A percentile compares a stretch with the other conserved stretches of the same genome.
These are phyloP conservation scores for Gnomoniopsis sp. DNA, from an alignment of 2,329 filamentous ascomycete species.

Conservation along the genomic window DNA sequence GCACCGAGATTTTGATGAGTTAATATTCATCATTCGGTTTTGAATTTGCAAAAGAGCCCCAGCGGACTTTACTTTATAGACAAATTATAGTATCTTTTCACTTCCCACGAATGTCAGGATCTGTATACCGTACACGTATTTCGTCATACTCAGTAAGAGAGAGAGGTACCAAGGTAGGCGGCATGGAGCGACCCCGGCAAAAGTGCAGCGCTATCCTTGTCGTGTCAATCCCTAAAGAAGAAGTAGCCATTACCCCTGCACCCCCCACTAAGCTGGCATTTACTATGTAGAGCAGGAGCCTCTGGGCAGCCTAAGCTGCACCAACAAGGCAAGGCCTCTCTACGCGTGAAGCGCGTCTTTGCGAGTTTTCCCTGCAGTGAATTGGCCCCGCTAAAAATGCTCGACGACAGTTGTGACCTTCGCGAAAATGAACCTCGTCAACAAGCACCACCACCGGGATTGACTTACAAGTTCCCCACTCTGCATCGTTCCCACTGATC, in stretches of 20 bases:
- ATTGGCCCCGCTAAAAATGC: not conserved
- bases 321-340: not conserved
- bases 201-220: not conserved
- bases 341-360: conserved; percentile 10
- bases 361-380: not conserved
- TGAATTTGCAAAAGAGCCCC: too few relatives aligned
- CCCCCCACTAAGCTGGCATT: too few relatives aligned
- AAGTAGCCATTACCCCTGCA: too few relatives aligned
- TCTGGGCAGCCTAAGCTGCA: not conserved
- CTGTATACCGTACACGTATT: too few relatives aligned
- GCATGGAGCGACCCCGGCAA: not conserved
- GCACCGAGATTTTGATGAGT: too few relatives aligned
- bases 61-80: too few relatives aligned
- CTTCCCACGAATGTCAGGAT: too few relatives aligned
- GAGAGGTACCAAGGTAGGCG: too few relatives aligned
- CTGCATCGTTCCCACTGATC: not conserved
- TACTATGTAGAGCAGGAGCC: not conserved
- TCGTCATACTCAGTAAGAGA: too few relatives aligned
- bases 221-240: not conserved
- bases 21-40: too few relatives aligned
- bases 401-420: conserved; percentile 5
- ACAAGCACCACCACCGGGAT: not conserved
- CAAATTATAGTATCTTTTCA: too few relatives aligned
- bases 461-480: not conserved
- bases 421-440: not conserved